Base-by-base conservation (phyloP, 148 eudicot genomes). In the Chenopodium album region DNA sequence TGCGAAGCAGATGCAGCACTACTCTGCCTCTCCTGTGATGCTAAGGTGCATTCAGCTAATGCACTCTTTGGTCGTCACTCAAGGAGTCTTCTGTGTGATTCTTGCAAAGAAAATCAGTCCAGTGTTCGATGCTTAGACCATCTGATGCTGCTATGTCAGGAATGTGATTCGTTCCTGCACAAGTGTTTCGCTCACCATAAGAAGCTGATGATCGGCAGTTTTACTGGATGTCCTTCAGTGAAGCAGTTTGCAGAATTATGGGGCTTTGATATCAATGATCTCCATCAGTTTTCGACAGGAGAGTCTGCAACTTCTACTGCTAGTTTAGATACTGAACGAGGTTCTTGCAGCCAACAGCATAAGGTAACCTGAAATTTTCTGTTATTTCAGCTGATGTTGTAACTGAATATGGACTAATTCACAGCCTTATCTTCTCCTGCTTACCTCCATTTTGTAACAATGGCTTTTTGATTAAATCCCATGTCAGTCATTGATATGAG, bases 41-140 rank as follows among this genome's bases (percentile, higher is more conserved):
- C 93, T 4, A 93, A 87, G 76, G 92, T 91, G 67, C 97, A 93
- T 80, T 90, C 97, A 50, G 97, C 97, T 6, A 93, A 93, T 81
- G 89, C 93, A 37, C 92, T 93, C 34, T 93, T 94, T 9, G 88
- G 85, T 75, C 85, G 90, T 26, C 97, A 93, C 47, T 84, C 87
- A 2, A 87, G 97, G 2, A 83, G 88, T 64, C 93, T 91, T 46
- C 76, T 89, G 23, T 93, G 97, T 37, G 92, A 91, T 74, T 82
- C 87, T 3, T 93, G 97, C 86, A 81, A 85, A 73, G 74, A 78
- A 48, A 85, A 81, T 6, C 87, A 90, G 46, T 87, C 93, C 20
- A 63, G 66, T 78, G 80, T 86, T 54, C 88, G 88, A 37, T 93
- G 97, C 75, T 73, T 82, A 60, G 89, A 87, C 68, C 94, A 93